Conservation (phyloP, 805 yeast genomes). For the Nakazawaea peltata region DNA sequence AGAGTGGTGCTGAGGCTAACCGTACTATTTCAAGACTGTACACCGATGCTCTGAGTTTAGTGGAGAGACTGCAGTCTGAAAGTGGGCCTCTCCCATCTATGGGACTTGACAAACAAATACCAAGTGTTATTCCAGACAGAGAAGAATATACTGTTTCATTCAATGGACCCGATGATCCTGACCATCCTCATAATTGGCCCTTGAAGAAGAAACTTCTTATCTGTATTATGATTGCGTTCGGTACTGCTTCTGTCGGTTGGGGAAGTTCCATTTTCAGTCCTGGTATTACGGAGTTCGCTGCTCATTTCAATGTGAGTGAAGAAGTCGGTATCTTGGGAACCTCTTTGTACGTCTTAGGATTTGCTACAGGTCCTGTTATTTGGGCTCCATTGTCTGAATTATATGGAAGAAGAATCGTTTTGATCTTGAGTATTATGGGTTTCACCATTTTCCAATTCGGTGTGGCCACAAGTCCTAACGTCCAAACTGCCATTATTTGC, state of each 20-base stretch:
- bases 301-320: conserved; percentile 47
- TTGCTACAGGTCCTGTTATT: conserved; percentile 84
- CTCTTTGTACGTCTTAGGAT: conserved; percentile 83
- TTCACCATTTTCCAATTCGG: conserved; percentile 60
- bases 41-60: conserved; percentile 27
- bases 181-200: conserved; percentile 77
- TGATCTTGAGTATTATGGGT: conserved; percentile 49
- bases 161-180: conserved; percentile 75
- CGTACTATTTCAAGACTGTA: conserved; percentile 28
- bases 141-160: conserved; percentile 58
- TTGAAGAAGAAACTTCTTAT: conserved; percentile 32
- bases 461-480: conserved; percentile 67
- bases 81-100: conserved; percentile 42
- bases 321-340: conserved; percentile 72
- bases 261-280: conserved; percentile 82
- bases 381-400: conserved; percentile 89
- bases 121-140: conserved; percentile 49
- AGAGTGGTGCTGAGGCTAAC: conserved; percentile 1
- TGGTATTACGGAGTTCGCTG: conserved; percentile 40
- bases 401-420: conserved; percentile 60
- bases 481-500: conserved; percentile 70
- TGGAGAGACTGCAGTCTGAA: conserved; percentile 20
- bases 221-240: conserved; percentile 36
- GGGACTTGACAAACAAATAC: conserved; percentile 63
- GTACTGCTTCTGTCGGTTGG: conserved; percentile 49